A percentile compares a stretch with the other conserved stretches of the same genome.
phyloP scores from a whole-genome alignment of 1,284 basidiomycete species.

The Leccinum laetum region DNA sequence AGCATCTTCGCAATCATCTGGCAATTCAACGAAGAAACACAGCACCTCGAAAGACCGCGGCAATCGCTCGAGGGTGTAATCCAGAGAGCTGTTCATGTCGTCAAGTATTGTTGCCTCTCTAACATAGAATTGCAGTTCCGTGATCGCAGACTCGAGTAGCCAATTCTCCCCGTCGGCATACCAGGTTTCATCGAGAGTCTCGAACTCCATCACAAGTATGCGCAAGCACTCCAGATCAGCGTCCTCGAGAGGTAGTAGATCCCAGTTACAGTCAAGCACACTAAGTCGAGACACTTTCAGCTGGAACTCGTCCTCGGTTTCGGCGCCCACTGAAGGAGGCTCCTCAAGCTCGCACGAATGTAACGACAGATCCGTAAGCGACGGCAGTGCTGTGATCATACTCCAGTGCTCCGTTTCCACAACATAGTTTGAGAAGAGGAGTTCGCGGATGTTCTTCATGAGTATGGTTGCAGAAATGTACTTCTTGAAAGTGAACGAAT shows the following conservation, averaged over 20 bases:
- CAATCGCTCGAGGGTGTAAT: background rate
- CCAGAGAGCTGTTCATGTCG: no score
- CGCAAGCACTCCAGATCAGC: background rate
- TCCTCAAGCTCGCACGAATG: background rate
- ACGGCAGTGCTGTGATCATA: background rate
- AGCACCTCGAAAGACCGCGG: no score
- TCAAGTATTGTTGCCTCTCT: no score
- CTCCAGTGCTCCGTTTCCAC: background rate
- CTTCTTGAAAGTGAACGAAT: no score
- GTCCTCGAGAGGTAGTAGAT: background rate
- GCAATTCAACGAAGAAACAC: no score
- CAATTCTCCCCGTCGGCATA: background rate
- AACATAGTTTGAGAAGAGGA: no score
- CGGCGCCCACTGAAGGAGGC: background rate
- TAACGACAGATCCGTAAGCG: background rate
- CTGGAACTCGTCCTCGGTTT: background rate
- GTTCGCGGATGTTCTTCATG: no score
- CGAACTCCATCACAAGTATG: background rate
- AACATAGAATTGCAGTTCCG: background rate
- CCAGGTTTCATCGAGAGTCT: background rate
- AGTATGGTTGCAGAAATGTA: no score
- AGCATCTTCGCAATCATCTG: no score
- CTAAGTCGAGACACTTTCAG: conserved; percentile 43
- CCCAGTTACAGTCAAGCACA: background rate
- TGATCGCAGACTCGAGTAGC: background rate